Percentiles rank a stretch among this genome's conserved stretches.
Evolutionary conservation across 208 protist genomes (phyloP).

Genomic region (Crithidia fasciculata): DNA sequence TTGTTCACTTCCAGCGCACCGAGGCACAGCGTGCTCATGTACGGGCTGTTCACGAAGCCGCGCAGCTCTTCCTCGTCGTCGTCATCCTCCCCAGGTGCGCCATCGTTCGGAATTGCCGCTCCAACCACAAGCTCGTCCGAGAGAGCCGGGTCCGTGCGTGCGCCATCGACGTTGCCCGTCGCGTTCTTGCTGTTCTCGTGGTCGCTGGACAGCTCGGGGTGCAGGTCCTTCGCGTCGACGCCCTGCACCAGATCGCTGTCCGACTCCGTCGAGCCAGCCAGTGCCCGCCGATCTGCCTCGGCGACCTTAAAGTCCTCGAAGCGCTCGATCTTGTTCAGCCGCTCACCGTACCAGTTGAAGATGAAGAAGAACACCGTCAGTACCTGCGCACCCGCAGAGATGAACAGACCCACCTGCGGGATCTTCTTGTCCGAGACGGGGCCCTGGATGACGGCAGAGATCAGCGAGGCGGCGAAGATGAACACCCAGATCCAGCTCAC

Average conservation of each 20-base stretch:
- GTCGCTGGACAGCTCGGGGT: conserved; percentile 8
- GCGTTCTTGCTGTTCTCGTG: not conserved
- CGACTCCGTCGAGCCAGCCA: not conserved
- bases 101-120: not conserved
- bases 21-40: conserved; percentile 25
- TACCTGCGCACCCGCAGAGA: conserved; percentile 51
- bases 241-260: not conserved
- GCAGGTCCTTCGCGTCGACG: conserved; percentile 10
- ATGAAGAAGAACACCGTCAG: conserved; percentile 56
- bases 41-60: conserved; percentile 6
- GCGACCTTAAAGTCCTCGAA: conserved; percentile 32
- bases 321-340: conserved; percentile 49
- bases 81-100: not conserved
- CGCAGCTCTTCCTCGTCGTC: not conserved
- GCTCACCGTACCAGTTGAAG: conserved; percentile 76
- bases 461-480: conserved; percentile 45
- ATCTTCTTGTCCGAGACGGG: conserved; percentile 49
- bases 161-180: too few species aligned
- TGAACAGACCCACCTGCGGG: conserved; percentile 46
- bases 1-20: conserved; percentile 30
- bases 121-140: conserved; percentile 4
- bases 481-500: conserved; percentile 76
- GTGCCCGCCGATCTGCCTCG: conserved; percentile 15
- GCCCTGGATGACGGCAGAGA: conserved; percentile 48
- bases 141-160: not conserved